Evolutionary conservation across 202 grass and related monocot species (phyloP).

Genomic region (Digitaria exilis): DNA sequence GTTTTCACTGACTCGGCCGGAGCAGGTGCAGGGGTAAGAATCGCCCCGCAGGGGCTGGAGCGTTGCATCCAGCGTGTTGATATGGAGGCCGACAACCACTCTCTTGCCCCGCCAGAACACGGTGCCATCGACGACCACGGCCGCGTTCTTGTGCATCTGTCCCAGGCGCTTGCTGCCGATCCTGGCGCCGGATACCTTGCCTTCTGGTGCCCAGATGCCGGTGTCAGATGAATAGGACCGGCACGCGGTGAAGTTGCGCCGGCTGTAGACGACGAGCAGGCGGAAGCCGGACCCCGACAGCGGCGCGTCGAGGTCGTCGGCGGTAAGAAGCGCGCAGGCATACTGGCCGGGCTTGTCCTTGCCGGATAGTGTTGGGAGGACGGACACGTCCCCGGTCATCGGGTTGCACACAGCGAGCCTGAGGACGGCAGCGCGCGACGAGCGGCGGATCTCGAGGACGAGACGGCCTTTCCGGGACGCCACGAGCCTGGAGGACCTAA

Average conservation of each 20-base stretch:
- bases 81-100: neutral
- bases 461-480: neutral
- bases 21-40: neutral
- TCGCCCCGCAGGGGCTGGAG: neutral
- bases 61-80: neutral
- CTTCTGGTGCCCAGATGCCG: neutral
- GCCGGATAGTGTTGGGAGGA: neutral
- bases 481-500: neutral
- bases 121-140: neutral
- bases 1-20: neutral
- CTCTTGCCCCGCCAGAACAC: neutral
- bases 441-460: neutral
- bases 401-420: neutral
- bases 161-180: neutral
- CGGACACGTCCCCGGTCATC: neutral
- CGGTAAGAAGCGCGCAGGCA: neutral
- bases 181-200: neutral
- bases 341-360: neutral
- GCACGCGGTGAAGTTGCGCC: neutral
- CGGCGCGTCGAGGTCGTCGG: neutral
- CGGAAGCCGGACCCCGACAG: neutral
- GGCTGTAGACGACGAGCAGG: neutral
- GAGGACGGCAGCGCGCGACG: neutral
- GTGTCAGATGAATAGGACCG: neutral
- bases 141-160: neutral